Conservation (phyloP, 2,329 filamentous ascomycete genomes). For the Pseudogymnoascus pannorum region DNA sequence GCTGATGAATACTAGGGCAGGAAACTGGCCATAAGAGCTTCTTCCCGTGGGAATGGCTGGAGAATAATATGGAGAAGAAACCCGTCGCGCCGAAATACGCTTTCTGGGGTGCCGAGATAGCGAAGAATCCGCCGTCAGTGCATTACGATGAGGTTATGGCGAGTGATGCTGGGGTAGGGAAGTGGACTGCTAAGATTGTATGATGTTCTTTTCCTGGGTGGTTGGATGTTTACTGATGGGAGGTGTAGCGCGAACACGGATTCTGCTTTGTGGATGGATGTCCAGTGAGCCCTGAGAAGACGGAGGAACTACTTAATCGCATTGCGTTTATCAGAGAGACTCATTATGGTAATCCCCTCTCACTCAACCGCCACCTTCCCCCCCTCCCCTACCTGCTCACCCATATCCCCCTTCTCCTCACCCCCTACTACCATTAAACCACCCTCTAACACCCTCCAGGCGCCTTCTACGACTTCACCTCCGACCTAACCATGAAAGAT, state of each 20-base stretch:
- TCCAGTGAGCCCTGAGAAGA: conserved; percentile 62
- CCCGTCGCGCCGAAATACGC: conserved; percentile 11
- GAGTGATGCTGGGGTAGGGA: conserved; percentile 45
- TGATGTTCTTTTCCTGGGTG: conserved; percentile 17
- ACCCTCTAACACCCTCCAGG: conserved; percentile 31
- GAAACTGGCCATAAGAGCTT: conserved; percentile 60
- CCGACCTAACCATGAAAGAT: conserved; percentile 79
- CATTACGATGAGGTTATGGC: conserved; percentile 54
- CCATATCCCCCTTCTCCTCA: neutral
- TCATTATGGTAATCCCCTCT: conserved; percentile 71
- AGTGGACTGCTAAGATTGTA: conserved; percentile 60
- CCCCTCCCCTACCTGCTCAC: neutral
- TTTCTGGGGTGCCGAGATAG: conserved; percentile 34
- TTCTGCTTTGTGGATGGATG: conserved; percentile 71
- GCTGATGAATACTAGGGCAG: conserved; percentile 44
- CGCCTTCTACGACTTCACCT: conserved; percentile 79
- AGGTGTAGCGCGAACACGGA: conserved; percentile 56
- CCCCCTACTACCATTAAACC: no score
- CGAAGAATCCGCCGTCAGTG: conserved; percentile 48
- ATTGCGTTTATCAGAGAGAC: conserved; percentile 85
- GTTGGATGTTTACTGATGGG: conserved; percentile 16
- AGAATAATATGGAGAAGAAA: conserved; percentile 34
- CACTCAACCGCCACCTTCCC: conserved; percentile 32
- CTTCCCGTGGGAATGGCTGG: conserved; percentile 59
- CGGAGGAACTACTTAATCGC: conserved; percentile 65